Evolutionary conservation across 2,329 filamentous ascomycete genomes (phyloP), one percentile per base, ranked within the genome.

Genomic region (Escovopsis sp.): DNA sequence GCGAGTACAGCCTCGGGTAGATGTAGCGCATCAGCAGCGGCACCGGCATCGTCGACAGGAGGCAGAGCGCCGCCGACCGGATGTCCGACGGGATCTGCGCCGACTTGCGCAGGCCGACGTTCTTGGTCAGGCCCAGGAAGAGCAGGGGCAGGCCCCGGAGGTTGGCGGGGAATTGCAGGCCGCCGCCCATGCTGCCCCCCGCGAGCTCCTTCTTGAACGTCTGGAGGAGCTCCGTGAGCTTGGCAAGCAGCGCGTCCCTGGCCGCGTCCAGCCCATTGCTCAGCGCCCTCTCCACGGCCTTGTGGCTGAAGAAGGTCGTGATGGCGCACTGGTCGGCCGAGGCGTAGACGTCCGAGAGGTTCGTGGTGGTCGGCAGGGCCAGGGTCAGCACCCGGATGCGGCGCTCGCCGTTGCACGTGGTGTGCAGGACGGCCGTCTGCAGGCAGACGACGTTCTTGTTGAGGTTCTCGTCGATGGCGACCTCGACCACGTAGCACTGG

Each of bases 181-280:
- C 88, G 41, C 87, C 88, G 40, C 89, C 88, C 76, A 95, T 91
- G 63, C 89, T 95, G 49, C 89, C 89, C 49, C 89, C 89, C 13
- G 85, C 89, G 45, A 98, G 74, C 61, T 98, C 91, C 67, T 96
- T 96, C 65, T 87, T 84, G 68, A 95, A 98, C 0, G 89, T 96
- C 59, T 89, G 82, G 45, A 98, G 69, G 39, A 98, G 74, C 65
- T 98, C 91, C 25, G 87, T 82, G 35, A 94, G 69, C 71, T 98
- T 98, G 50, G 80, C 77, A 60, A 95, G 87, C 35, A 96, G 70
- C 37, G 86, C 82, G 61, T 98, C 91, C 35, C 91, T 75, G 39
- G 91, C 91, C 38, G 86, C 81, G 52, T 98, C 91, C 40, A 98
- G 69, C 33, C 89, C 88, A 53, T 77, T 85, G 52, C 84, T 81